Evolutionary conservation across 2,329 filamentous ascomycete genomes (phyloP).

Genomic region (Fusarium staphyleae): DNA sequence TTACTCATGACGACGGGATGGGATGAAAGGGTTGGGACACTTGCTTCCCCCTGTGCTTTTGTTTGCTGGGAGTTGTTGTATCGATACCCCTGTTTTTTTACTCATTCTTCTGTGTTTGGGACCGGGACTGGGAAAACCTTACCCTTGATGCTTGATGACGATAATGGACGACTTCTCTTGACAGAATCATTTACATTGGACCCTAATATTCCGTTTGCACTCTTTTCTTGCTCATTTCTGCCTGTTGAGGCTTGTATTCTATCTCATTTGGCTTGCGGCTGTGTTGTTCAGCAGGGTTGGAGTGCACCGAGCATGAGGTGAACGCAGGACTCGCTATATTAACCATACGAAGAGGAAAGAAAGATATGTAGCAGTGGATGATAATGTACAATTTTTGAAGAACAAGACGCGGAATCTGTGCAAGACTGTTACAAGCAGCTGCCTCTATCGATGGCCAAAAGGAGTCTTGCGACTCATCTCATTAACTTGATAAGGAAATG

Average conservation of each 20-base stretch:
- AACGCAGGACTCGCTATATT: too few species aligned
- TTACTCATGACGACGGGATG: conserved; percentile 15
- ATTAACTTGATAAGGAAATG: too few species aligned
- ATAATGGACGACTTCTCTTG: conserved; percentile 33
- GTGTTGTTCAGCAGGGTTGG: not conserved
- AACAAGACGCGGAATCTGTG: too few species aligned
- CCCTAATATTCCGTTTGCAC: conserved; percentile 1
- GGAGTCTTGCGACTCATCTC: too few species aligned
- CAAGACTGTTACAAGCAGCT: too few species aligned
- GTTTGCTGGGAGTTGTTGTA: conserved; percentile 42
- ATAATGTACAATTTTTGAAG: conserved; percentile 13
- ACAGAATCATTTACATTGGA: conserved; percentile 13
- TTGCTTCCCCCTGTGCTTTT: conserved; percentile 20
- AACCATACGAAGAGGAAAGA: not conserved
- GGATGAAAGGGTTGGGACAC: conserved; percentile 14
- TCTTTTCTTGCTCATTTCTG: too few species aligned
- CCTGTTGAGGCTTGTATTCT: too few species aligned
- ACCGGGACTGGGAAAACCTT: conserved; percentile 26
- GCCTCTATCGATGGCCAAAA: too few species aligned
- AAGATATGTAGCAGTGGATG: not conserved
- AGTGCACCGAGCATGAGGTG: too few species aligned
- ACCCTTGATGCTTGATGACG: conserved; percentile 35
- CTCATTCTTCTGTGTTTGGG: conserved; percentile 28
- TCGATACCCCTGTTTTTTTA: conserved; percentile 43
- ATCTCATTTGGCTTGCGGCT: not conserved